Evolutionary conservation across 106 monocot genomes (phyloP).

Genomic region (Apostasia ramifera): DNA sequence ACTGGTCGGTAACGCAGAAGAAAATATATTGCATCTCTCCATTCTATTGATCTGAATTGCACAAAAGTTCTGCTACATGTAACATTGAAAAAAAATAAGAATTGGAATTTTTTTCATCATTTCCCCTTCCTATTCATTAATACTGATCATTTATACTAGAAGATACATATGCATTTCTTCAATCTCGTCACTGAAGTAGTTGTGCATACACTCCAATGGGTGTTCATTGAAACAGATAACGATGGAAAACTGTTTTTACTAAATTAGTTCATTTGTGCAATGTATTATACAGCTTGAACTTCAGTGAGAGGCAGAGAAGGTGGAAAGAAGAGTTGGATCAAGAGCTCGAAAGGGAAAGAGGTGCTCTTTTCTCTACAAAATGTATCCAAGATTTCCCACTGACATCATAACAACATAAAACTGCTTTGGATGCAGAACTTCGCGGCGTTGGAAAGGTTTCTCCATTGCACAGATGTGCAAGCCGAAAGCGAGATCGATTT

Average conservation of each 20-base stretch:
- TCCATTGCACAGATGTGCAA: slow-evolving; percentile 35
- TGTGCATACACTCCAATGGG: not conserved
- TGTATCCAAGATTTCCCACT: not conserved
- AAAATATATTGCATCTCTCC: no score
- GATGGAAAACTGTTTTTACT: not conserved
- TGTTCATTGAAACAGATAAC: not conserved
- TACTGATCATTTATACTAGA: no score
- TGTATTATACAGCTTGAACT: slow-evolving; percentile 17
- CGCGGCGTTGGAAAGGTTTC: slow-evolving; percentile 37
- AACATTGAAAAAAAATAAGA: no score
- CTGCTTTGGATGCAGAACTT: slow-evolving; percentile 33
- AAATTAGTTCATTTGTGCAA: not conserved
- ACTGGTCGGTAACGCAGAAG: no score
- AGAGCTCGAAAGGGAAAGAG: slow-evolving; percentile 76
- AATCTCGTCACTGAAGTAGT: no score
- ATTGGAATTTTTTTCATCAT: no score
- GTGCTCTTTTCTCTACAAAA: slow-evolving; percentile 10
- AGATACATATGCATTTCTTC: no score
- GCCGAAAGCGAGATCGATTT: slow-evolving; percentile 32
- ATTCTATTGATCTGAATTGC: no score
- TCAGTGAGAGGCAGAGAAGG: slow-evolving; percentile 45
- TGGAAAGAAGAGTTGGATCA: slow-evolving; percentile 87
- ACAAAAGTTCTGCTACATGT: no score
- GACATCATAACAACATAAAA: not conserved
- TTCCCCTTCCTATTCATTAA: no score